Conservation (phyloP, 148 eudicot genomes). For the Oxyria digyna region DNA sequence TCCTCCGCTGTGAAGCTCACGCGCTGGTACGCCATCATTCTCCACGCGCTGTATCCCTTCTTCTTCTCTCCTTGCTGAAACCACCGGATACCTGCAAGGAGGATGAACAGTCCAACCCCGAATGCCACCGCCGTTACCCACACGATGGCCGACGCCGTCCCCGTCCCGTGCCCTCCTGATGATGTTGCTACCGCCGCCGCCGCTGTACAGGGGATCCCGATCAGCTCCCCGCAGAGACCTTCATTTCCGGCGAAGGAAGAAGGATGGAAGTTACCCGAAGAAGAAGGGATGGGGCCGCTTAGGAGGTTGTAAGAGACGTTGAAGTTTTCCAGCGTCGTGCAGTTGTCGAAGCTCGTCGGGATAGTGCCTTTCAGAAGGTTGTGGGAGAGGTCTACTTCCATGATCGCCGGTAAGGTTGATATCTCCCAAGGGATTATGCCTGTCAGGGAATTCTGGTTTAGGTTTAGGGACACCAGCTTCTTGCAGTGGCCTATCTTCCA, state of each 20-base stretch:
- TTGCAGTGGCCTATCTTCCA: slow-evolving; percentile 75
- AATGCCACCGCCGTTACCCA: slow-evolving; percentile 82
- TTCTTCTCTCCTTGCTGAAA: slow-evolving; percentile 13
- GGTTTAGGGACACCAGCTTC: slow-evolving; percentile 50
- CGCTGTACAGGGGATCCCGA: slow-evolving; percentile 40
- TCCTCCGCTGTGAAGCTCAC: slow-evolving; percentile 80
- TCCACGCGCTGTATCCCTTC: slow-evolving; percentile 37
- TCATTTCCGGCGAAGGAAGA: slow-evolving; percentile 81
- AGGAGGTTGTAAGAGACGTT: slow-evolving; percentile 74
- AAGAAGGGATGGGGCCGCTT: slow-evolving; percentile 54
- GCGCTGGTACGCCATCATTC: slow-evolving; percentile 77
- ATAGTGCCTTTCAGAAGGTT: slow-evolving; percentile 59
- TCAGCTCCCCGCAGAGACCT: slow-evolving; percentile 56
- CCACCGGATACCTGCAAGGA: slow-evolving; percentile 65
- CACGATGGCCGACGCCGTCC: slow-evolving; percentile 23
- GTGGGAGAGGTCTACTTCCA: slow-evolving; percentile 57
- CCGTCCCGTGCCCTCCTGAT: slow-evolving; percentile 16
- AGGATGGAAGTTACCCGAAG: slow-evolving; percentile 59
- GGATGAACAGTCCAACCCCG: slow-evolving; percentile 50
- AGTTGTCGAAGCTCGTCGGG: slow-evolving; percentile 57
- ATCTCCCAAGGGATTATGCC: slow-evolving; percentile 99
- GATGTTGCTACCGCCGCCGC: neutral
- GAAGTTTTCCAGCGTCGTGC: slow-evolving; percentile 63
- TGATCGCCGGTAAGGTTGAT: slow-evolving; percentile 70
- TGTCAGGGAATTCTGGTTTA: slow-evolving; percentile 43